Base-by-base conservation (phyloP, 441 rosid species). In the Populus hybrid region DNA sequence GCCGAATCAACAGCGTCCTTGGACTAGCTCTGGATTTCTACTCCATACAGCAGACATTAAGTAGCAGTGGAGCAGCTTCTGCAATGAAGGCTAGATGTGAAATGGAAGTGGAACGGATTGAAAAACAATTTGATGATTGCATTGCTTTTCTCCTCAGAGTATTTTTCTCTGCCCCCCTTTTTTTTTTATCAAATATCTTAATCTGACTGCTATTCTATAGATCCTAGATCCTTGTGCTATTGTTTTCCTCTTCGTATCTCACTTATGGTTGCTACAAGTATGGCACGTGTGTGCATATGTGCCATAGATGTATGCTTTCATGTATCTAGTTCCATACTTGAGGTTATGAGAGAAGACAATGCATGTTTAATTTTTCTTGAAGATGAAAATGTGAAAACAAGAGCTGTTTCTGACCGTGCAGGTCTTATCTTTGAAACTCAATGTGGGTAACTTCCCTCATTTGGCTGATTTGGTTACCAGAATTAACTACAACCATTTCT, bases 111-210 rank as follows among this genome's bases (percentile, higher is more conserved):
- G 92, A 89, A 67, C 85, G 88, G 78, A 91, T 96, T 1, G 97
- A 91, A 87, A 94, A 96, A 76, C 94, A 87, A 79, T 94, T 96
- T 10, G 96, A 96, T 35, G 98, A 94, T 72, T 96, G 98, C 85
- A 86, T 96, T 19, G 87, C 92, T 74, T 94, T 94, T 87, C 98
- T 95, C 65, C 98, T 95, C 73, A 89, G 98, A 79, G 98, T 95
- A 89, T 2, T 79, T 76, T 76, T 67, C 59, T 18, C 59, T 50
- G n/a, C 59, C 18, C n/a, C n/a, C n/a, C n/a, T n/a, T 34, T 71
- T 12, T 24, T 2, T 57, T 70, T 50, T 63, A 2, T 30, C 10
- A 16, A 67, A 67, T 30, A 16, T 36, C 71, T 50, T 50, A 5
- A 40, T 40, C 50, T 40, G 14, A 67, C 30, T 10, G 5, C 7